These are phyloP conservation scores for Pisolithus microcarpus DNA, from an alignment of 768 basidiomycete species.

Conservation along the genomic window DNA sequence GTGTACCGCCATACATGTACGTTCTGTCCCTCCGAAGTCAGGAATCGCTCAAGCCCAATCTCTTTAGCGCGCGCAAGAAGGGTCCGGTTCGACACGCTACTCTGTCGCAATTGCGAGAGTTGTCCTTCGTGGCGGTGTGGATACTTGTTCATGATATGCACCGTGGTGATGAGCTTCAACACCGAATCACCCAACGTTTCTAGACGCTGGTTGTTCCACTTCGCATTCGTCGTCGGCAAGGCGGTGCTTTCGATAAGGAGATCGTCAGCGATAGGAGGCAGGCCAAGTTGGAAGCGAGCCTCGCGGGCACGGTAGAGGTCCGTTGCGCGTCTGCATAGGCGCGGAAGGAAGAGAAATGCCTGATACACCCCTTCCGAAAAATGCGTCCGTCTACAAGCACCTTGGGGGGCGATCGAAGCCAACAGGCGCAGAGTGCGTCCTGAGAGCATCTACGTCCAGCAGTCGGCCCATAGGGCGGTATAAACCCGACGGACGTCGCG, in stretches of 20 bases:
- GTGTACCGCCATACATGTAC: slow-evolving; percentile 54
- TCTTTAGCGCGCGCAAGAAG: slow-evolving; percentile 62
- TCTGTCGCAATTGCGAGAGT: slow-evolving; percentile 56
- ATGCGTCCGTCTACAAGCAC: slow-evolving; percentile 47
- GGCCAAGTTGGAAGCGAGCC: slow-evolving; percentile 45
- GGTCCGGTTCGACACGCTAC: slow-evolving; percentile 62
- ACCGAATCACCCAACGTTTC: slow-evolving; percentile 87
- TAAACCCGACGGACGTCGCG: slow-evolving; percentile 34
- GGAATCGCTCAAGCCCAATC: slow-evolving; percentile 52
- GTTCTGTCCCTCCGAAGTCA: slow-evolving; percentile 53
- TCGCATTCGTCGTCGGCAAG: slow-evolving; percentile 53
- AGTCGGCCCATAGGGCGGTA: slow-evolving; percentile 29
- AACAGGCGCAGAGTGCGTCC: slow-evolving; percentile 18
- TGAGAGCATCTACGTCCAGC: slow-evolving; percentile 21
- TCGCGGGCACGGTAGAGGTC: slow-evolving; percentile 53
- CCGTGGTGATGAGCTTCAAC: slow-evolving; percentile 66
- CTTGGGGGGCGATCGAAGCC: slow-evolving; percentile 34
- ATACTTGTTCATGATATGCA: slow-evolving; percentile 70
- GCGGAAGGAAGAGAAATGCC: slow-evolving; percentile 55
- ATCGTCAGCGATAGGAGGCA: slow-evolving; percentile 53
- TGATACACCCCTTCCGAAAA: slow-evolving; percentile 45
- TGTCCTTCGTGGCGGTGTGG: slow-evolving; percentile 82
- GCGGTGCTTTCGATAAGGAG: slow-evolving; percentile 70
- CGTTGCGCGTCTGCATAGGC: slow-evolving; percentile 58
- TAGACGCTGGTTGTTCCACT: slow-evolving; percentile 76